Conservation (phyloP, 306 rosid genomes). For the Notholithocarpus densiflorus region DNA sequence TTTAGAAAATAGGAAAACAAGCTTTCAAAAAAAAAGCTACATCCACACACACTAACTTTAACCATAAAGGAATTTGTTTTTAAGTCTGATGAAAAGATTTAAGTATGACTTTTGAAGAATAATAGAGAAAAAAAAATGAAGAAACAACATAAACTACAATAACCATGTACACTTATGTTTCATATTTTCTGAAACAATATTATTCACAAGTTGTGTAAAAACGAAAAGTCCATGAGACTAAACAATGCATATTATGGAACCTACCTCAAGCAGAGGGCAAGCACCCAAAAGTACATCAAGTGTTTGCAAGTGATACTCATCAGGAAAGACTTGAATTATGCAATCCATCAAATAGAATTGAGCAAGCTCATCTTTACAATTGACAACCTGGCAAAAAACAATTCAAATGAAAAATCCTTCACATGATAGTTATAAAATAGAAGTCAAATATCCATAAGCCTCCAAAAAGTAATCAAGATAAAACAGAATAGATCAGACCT, state of each 20-base stretch:
- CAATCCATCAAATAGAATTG: constrained; percentile 95
- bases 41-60: too few relatives aligned
- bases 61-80: too few relatives aligned
- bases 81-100: too few relatives aligned
- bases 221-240: background rate
- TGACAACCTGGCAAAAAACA: constrained; percentile 65
- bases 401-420: constrained; percentile 15
- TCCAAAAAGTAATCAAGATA: constrained; percentile 5
- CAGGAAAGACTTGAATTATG: constrained; percentile 97
- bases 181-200: background rate
- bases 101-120: too few relatives aligned
- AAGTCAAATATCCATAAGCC: background rate
- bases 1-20: too few relatives aligned
- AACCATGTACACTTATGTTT: background rate
- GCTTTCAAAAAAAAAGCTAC: too few relatives aligned
- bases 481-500: constrained; percentile 44
- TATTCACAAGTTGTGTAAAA: background rate
- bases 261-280: constrained; percentile 95
- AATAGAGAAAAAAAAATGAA: too few relatives aligned
- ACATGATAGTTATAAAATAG: constrained; percentile 7
- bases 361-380: constrained; percentile 95
- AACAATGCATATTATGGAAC: constrained; percentile 14
- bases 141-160: too few relatives aligned
- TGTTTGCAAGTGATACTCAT: constrained; percentile 96
- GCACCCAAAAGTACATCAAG: constrained; percentile 89